Conservation (phyloP, 1,139 yeast species). For the Pichia sp. region DNA sequence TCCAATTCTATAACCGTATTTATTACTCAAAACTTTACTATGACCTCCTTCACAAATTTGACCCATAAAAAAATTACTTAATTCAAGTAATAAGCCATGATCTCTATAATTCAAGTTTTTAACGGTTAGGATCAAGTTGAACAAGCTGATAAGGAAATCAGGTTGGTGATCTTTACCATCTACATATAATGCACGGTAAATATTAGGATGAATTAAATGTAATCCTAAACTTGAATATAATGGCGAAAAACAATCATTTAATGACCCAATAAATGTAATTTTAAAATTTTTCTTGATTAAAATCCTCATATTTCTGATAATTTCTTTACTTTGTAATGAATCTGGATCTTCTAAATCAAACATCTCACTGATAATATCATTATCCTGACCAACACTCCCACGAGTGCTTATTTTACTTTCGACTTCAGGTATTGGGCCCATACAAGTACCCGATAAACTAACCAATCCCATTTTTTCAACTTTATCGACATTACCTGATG, state of each 20-base stretch:
- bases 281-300: constrained; percentile 42
- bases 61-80: constrained; percentile 46
- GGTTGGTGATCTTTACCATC: constrained; percentile 39
- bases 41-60: constrained; percentile 48
- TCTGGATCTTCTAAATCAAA: constrained; percentile 41
- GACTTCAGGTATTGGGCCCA: constrained; percentile 41
- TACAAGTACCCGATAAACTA: constrained; percentile 41
- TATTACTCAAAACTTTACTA: constrained; percentile 44
- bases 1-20: constrained; percentile 48
- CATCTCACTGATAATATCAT: constrained; percentile 43
- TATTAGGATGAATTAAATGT: constrained; percentile 47
- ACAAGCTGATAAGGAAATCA: constrained; percentile 40
- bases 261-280: constrained; percentile 43
- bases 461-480: constrained; percentile 36
- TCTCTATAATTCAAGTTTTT: constrained; percentile 48
- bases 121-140: constrained; percentile 42
- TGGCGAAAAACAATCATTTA: constrained; percentile 43
- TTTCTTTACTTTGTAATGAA: constrained; percentile 31
- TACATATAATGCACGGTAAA: constrained; percentile 39
- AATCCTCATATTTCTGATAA: constrained; percentile 33
- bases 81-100: constrained; percentile 46
- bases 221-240: constrained; percentile 41
- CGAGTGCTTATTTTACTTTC: constrained; percentile 43
- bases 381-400: constrained; percentile 38
- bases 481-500: constrained; percentile 20